Base-by-base conservation (phyloP, 352 stramenopile genomes). In the Phytopythium sindhum region DNA sequence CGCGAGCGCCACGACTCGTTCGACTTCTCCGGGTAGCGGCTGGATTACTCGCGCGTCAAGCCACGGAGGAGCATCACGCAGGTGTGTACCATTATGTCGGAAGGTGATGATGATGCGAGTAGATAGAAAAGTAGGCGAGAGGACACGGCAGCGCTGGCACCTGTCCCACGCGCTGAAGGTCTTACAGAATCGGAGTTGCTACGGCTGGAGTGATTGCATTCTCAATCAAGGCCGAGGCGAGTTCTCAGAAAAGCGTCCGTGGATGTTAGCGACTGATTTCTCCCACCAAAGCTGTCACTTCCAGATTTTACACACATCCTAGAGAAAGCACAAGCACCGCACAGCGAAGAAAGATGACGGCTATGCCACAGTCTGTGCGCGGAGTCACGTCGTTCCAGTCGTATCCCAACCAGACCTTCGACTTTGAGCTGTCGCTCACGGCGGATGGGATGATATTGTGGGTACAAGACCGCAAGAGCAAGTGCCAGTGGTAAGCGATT, bases 1-100 rank as follows among this genome's bases (percentile, higher is more conserved):
- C 74, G 72, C 17, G 77, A 78, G 60, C 74, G 83, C 44, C 73
- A 73, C 52, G 67, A 68, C 61, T 92, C 83, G 55, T 92, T 89
- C 58, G 83, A 92, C 66, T 91, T 90, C 64, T 72, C 80, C 29
- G 68, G 79, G 26, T 91, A 70, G 63, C 33, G 37, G n/a, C 3
- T 10, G 39, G 26, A 26, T 39, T 2, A 23, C 11, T 58, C 28
- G 48, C 28, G 23, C 11, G 23, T 58, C 51, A 23, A 57, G 1
- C 10, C 33, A 45, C 31, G 7, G 52, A 58, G 11, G n/a, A 33
- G 2, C 14, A 23, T n/a, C 17, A 45, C 24, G 8, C 45, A 23
- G 24, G 15, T 24, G 26, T 55, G 48, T 55, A 39, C n/a, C 45
- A 52, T 52, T 50, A 50, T 50, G 44, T 50, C 44, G 44, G 2